Conservation (phyloP, 1,139 yeast species). For the Protomyces arabidopsidicola region DNA sequence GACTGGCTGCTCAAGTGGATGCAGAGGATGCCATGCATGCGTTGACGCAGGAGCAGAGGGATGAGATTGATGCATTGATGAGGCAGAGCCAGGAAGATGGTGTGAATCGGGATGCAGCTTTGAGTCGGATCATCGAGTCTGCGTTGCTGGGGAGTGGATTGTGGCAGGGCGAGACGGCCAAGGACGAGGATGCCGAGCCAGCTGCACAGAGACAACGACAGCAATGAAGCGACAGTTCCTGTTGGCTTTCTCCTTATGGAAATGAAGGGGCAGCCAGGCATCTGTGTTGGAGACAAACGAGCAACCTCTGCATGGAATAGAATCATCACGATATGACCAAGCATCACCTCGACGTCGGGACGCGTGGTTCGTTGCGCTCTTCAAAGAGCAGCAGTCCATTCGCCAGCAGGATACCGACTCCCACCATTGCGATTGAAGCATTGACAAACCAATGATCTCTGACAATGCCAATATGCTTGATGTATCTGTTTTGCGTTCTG, state of each 20-base stretch:
- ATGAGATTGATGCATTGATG: slow-evolving; percentile 4
- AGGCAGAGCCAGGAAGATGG: slow-evolving; percentile 13
- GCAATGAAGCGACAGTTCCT: too few relatives aligned
- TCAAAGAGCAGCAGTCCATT: slow-evolving; percentile 4
- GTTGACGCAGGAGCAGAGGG: slow-evolving; percentile 12
- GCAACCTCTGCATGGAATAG: too few relatives aligned
- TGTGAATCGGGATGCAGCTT: slow-evolving; percentile 11
- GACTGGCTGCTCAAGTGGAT: neutral
- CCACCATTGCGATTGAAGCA: neutral
- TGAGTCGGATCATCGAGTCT: neutral
- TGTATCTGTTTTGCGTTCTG: slow-evolving; percentile 7
- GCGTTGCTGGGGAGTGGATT: neutral
- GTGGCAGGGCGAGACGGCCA: neutral
- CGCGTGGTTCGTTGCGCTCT: neutral
- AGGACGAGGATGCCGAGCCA: neutral
- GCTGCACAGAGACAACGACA: too few relatives aligned
- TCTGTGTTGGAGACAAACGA: too few relatives aligned
- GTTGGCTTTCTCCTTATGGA: too few relatives aligned
- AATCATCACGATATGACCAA: too few relatives aligned
- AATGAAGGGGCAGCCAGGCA: too few relatives aligned
- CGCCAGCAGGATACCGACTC: slow-evolving; percentile 3
- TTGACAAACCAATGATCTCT: slow-evolving; percentile 9
- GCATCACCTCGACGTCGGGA: too few relatives aligned
- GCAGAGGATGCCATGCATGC: neutral
- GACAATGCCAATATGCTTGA: neutral